These are phyloP conservation scores for Fraxinus xanthoxyloides DNA, from an alignment of 305 asterid species.

Conservation along the genomic window DNA sequence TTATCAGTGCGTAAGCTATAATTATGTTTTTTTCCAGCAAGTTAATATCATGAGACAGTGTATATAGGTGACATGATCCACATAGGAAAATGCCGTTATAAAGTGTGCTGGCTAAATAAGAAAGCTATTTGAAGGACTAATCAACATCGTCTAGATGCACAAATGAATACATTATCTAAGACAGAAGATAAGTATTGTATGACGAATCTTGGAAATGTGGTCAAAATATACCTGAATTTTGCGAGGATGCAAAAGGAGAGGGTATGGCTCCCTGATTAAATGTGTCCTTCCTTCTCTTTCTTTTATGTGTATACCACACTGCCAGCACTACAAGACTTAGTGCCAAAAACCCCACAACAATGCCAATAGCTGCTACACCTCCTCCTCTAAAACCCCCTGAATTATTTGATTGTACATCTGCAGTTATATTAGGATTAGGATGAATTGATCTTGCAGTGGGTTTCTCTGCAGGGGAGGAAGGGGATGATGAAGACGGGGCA, in stretches of 20 bases:
- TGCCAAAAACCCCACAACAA: conserved; percentile 57
- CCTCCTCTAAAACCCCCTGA: conserved; percentile 41
- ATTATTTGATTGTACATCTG: conserved; percentile 34
- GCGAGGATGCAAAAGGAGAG: conserved; percentile 81
- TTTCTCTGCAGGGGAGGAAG: conserved; percentile 46
- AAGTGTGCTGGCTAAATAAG: not conserved
- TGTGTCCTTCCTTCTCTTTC: conserved; percentile 48
- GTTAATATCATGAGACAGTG: not conserved
- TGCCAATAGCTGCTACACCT: conserved; percentile 53
- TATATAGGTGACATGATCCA: not conserved
- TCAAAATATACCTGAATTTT: conserved; percentile 62
- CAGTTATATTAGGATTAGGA: conserved; percentile 36
- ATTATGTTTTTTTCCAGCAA: not conserved
- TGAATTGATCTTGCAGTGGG: conserved; percentile 59
- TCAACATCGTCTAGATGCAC: not conserved
- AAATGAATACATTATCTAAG: not conserved
- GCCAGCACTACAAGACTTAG: conserved; percentile 59
- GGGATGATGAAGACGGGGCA: conserved; percentile 32
- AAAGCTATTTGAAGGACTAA: not conserved
- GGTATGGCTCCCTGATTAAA: conserved; percentile 46
- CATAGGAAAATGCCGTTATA: not conserved
- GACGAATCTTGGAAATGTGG: not conserved
- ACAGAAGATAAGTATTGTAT: not conserved
- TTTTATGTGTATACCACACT: conserved; percentile 55
- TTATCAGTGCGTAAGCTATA: not conserved